Evolutionary conservation across 805 yeast genomes (phyloP).

Genomic region (Isabelozyma gotoi): DNA sequence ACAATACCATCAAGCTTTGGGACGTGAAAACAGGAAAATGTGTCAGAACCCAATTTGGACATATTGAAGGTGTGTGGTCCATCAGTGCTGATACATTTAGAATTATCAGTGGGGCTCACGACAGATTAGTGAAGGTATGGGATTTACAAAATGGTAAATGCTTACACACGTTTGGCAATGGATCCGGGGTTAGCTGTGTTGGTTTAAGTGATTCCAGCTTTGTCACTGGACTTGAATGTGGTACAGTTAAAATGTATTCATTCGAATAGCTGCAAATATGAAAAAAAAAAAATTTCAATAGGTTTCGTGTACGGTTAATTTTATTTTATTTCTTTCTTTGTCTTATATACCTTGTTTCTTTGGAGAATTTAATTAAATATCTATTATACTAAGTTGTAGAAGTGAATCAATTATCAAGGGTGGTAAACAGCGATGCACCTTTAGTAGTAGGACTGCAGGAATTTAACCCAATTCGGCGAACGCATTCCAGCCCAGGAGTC

Average conservation of each 20-base stretch:
- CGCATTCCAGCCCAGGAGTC: no score
- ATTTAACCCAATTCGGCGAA: background rate
- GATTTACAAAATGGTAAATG: conserved; percentile 93
- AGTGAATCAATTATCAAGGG: background rate
- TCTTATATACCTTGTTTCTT: no score
- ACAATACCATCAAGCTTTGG: conserved; percentile 92
- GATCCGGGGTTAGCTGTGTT: conserved; percentile 60
- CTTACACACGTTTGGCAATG: conserved; percentile 87
- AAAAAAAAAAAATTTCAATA: background rate
- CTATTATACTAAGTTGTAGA: background rate
- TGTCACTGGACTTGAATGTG: conserved; percentile 88
- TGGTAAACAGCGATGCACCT: background rate
- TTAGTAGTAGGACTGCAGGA: background rate
- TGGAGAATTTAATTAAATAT: background rate
- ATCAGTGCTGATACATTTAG: conserved; percentile 95
- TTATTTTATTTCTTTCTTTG: background rate
- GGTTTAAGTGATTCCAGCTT: conserved; percentile 86
- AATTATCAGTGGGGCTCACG: conserved; percentile 93
- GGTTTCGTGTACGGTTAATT: background rate
- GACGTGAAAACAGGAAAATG: conserved; percentile 85
- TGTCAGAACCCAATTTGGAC: conserved; percentile 93
- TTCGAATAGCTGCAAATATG: conserved; percentile 50
- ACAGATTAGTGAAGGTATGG: conserved; percentile 88
- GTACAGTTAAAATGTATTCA: conserved; percentile 79
- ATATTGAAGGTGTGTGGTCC: conserved; percentile 97